Conservation (phyloP, 2,329 filamentous ascomycete species). For the Neocatenulostroma microsporum region DNA sequence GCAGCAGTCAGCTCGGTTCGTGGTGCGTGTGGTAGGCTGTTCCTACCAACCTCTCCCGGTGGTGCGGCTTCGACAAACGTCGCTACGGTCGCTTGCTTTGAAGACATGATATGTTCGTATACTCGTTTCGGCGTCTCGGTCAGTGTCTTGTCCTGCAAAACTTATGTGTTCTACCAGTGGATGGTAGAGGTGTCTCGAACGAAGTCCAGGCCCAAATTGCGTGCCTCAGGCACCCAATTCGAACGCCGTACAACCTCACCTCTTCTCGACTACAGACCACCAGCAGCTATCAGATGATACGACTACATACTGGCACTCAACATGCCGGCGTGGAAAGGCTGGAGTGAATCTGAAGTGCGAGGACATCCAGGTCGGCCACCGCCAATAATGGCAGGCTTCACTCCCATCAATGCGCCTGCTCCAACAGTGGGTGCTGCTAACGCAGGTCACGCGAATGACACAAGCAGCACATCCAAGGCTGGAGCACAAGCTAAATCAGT, state of each 20-base stretch:
- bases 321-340: slow-evolving; percentile 11
- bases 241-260: no score
- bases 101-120: no score
- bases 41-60: slow-evolving; percentile 74
- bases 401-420: slow-evolving; percentile 10
- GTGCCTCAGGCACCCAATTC: no score
- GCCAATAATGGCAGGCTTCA: slow-evolving; percentile 8
- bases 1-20: slow-evolving; percentile 18
- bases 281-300: no score
- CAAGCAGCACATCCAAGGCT: not conserved
- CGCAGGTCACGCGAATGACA: not conserved
- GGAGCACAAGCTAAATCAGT: not conserved
- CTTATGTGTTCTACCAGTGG: no score
- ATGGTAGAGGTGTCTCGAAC: no score
- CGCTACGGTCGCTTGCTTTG: slow-evolving; percentile 39
- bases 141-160: no score
- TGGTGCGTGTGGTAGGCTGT: slow-evolving; percentile 11
- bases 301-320: slow-evolving; percentile 1
- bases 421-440: slow-evolving; percentile 4
- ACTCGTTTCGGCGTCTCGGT: no score
- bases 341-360: slow-evolving; percentile 7
- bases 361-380: not conserved
- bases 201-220: no score
- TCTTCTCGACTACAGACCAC: no score
- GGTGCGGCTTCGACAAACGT: slow-evolving; percentile 91